Conservation (phyloP, 2,329 filamentous ascomycete species). For the Thelonectria olida region DNA sequence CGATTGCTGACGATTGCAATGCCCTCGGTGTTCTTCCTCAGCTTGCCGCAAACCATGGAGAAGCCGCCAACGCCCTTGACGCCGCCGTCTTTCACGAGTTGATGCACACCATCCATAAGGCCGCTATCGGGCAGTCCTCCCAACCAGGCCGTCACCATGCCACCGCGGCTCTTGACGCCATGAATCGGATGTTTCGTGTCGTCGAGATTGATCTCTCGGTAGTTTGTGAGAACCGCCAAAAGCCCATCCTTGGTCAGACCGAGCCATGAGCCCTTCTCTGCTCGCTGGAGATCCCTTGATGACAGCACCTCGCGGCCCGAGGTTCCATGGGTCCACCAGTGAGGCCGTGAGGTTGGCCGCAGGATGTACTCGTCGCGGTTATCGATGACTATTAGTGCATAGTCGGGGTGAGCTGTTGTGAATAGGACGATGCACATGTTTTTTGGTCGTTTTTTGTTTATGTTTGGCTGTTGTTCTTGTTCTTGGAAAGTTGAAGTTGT, state of each 20-base stretch:
- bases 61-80: constrained; percentile 73
- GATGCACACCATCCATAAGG: constrained; percentile 60
- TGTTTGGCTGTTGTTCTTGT: constrained; percentile 1
- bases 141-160: constrained; percentile 72
- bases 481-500: constrained; percentile 14
- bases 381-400: constrained; percentile 78
- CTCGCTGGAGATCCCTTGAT: constrained; percentile 68
- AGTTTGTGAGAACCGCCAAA: constrained; percentile 74
- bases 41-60: constrained; percentile 71
- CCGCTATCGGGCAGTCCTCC: constrained; percentile 57
- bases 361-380: constrained; percentile 81
- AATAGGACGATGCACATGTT: constrained; percentile 84
- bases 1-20: constrained; percentile 72
- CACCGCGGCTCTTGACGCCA: constrained; percentile 67
- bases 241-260: constrained; percentile 68
- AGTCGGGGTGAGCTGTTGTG: constrained; percentile 79
- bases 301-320: constrained; percentile 62
- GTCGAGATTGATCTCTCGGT: constrained; percentile 62
- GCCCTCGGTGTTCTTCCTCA: constrained; percentile 58
- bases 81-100: constrained; percentile 60
- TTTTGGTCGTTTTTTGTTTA: constrained; percentile 7
- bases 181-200: constrained; percentile 62
- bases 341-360: constrained; percentile 69
- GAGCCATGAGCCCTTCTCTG: constrained; percentile 72
- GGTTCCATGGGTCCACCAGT: constrained; percentile 67